These are phyloP conservation scores for Tylopilus rubrobrunneus DNA, from an alignment of 768 basidiomycete species.

Conservation along the genomic window DNA sequence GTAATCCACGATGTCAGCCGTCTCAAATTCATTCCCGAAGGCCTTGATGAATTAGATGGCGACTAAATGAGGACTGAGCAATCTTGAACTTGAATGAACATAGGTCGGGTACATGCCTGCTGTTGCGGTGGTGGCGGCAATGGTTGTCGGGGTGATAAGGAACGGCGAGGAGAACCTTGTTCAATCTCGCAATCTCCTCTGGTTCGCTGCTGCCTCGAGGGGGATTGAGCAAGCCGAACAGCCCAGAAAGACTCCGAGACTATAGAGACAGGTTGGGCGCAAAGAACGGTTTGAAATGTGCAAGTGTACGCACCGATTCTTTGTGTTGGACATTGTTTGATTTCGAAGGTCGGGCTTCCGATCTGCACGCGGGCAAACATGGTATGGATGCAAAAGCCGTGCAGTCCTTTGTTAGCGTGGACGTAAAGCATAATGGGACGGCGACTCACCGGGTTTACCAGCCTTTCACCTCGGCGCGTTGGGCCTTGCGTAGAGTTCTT, in stretches of 20 bases:
- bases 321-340: constrained; percentile 27
- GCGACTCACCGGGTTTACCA: no score
- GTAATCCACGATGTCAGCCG: no score
- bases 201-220: constrained; percentile 25
- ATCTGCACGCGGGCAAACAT: no score
- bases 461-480: no score
- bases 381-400: no score
- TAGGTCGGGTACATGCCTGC: constrained; percentile 26
- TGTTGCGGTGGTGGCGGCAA: constrained; percentile 21
- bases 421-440: no score
- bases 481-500: no score
- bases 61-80: constrained; percentile 24
- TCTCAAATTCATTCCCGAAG: constrained; percentile 14
- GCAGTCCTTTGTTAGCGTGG: no score
- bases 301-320: constrained; percentile 44
- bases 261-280: constrained; percentile 19
- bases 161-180: constrained; percentile 22
- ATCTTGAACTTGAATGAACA: constrained; percentile 16
- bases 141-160: constrained; percentile 21
- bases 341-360: constrained; percentile 36
- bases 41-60: constrained; percentile 17
- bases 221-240: constrained; percentile 53
- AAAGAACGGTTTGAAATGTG: neutral
- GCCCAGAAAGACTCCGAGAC: constrained; percentile 50
- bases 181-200: constrained; percentile 28